Evolutionary conservation across 805 yeast genomes (phyloP), one percentile per base, ranked within the genome.

Genomic region (Cyberlindnera meyerae): DNA sequence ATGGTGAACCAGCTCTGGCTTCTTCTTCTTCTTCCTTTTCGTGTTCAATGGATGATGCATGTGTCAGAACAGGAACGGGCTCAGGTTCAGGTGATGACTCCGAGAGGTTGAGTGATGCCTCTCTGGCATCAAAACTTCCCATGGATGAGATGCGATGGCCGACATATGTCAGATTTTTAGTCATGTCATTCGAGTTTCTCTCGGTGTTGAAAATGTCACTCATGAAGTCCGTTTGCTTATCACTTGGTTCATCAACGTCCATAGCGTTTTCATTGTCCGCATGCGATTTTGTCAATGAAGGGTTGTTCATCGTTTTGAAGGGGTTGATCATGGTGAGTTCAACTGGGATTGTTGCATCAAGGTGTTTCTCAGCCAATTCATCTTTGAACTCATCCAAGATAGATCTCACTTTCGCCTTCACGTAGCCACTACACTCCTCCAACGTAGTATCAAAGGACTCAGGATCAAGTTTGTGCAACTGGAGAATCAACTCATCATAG

Each of bases 291-390:
- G 27, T 27, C 11, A 14, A 14, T 13, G 5, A 14, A 7, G 27
- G 11, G 9, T 26, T 8, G 7, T 21, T 26, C 14, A 18, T 27
- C 2, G 37, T 8, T 12, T 25, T 41, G 34, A 44, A 39, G 9
- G 58, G 57, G 24, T 53, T 51, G 33, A 55, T 53, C 60, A 55
- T 57, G 1, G 61, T 56, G 49, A 54, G 52, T 14, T 57, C 57
- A 8, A 48, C 45, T 15, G 51, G 44, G 8, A 47, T 39, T 2
- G 49, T 52, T 5, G 37, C 24, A 4, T 49, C 54, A 11, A 29
- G 7, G 5, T 17, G 12, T 11, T 27, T 40, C 9, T 34, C 47
- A 7, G 36, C 42, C 21, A 29, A 31, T n/a, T 42, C 35, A 18
- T 47, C 57, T 11, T 47, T 50, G 31, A 52, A 54, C 14, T 50